Percentiles rank a stretch among this genome's conserved stretches.
Evolutionary conservation across 2,329 filamentous ascomycete species (phyloP).

Genomic region (Cladosporium sp.): DNA sequence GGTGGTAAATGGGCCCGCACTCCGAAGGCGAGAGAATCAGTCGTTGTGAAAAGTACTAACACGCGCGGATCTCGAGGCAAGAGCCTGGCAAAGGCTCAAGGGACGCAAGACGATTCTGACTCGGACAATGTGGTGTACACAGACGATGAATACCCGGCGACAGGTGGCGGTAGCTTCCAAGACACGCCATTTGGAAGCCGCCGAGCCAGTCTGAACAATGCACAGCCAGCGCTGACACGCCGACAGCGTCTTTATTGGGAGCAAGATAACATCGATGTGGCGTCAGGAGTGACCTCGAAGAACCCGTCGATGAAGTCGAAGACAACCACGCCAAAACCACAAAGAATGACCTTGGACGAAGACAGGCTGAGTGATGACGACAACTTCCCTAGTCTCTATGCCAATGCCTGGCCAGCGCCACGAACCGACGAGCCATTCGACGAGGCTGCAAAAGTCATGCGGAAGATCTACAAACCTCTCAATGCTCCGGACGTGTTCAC

Average conservation of each 20-base stretch:
- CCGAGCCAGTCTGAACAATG: background rate
- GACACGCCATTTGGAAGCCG: background rate
- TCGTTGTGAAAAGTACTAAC: background rate
- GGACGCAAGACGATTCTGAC: background rate
- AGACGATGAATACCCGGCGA: slow-evolving; percentile 2
- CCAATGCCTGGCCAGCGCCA: slow-evolving; percentile 19
- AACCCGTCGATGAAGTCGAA: slow-evolving; percentile 17
- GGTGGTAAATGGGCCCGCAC: slow-evolving; percentile 30
- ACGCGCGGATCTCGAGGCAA: background rate
- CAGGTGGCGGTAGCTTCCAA: background rate
- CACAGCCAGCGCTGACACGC: background rate
- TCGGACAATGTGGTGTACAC: background rate
- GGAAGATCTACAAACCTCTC: slow-evolving; percentile 39
- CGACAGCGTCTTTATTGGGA: background rate
- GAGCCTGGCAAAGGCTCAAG: background rate
- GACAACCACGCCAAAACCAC: slow-evolving; percentile 29
- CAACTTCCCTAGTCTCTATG: slow-evolving; percentile 25
- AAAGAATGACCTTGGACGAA: slow-evolving; percentile 28
- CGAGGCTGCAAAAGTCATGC: slow-evolving; percentile 39
- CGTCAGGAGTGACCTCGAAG: slow-evolving; percentile 3
- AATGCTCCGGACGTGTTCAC: slow-evolving; percentile 41
- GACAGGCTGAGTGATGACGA: slow-evolving; percentile 29
- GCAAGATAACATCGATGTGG: background rate
- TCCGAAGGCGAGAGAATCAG: slow-evolving; percentile 18
- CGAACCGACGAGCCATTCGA: slow-evolving; percentile 26